Evolutionary conservation across 257 asterid genomes (phyloP).

Genomic region (Coffea canephora): DNA sequence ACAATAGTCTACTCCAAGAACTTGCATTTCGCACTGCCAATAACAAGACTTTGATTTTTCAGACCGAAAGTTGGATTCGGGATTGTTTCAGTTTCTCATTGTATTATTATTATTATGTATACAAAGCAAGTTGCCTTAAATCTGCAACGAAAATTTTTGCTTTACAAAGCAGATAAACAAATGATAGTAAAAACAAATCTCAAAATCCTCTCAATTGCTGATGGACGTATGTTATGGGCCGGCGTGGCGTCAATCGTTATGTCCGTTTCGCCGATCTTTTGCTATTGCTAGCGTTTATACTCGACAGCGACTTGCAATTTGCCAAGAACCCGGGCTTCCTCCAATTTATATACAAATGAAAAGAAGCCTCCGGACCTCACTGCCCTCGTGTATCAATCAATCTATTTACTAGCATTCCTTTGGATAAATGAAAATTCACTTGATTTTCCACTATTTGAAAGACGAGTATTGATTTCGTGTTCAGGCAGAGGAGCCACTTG

Average conservation of each 20-base stretch:
- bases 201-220: not conserved
- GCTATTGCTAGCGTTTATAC: not conserved
- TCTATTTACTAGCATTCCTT: slow-evolving; percentile 4
- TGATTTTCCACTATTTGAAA: slow-evolving; percentile 21
- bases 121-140: not conserved
- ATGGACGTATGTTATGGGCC: not conserved
- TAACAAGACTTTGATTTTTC: not conserved
- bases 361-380: not conserved
- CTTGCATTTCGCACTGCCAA: not conserved
- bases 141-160: not conserved
- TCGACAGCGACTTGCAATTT: not conserved
- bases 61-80: not conserved
- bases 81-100: not conserved
- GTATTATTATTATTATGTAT: not conserved
- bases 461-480: not conserved
- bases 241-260: no score
- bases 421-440: slow-evolving; percentile 59
- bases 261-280: not conserved
- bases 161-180: not conserved
- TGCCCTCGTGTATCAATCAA: not conserved
- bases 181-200: not conserved
- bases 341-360: not conserved
- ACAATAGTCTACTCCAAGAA: not conserved
- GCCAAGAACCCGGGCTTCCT: not conserved
- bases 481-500: slow-evolving; percentile 39